Evolutionary conservation across 345 rosid species (phyloP), one percentile per base, ranked within the genome.

Genomic region (Moricandia moricandioides): DNA sequence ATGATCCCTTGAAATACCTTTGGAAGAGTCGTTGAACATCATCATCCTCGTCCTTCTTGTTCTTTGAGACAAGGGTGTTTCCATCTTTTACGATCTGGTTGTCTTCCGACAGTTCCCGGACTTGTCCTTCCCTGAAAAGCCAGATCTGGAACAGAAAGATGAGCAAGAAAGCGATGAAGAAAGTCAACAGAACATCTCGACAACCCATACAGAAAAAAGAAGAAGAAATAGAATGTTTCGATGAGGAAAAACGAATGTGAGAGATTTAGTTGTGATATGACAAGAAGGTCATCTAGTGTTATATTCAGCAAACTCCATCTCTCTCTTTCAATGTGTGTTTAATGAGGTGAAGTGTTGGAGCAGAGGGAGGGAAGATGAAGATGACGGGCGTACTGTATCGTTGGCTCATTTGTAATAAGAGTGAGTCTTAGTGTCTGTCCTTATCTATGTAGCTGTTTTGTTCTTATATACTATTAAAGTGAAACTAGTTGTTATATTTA

Each of bases 1-100:
- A 88, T 87, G 40, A 51, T 82, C 80, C 81, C 57, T 72, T 78
- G 64, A 71, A 71, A 14, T 78, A 78, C 51, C 54, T 78, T 17
- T 78, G 76, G 34, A 58, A 43, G 71, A 77, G 80, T 7, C 75
- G 71, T 70, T 70, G 64, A 35, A 65, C 81, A 78, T 78, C 81
- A 78, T 78, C 73, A 0, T 66, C 76, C 1, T 72, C 47, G 39
- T 67, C 54, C 26, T 61, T 51, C 51, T 67, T 71, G 64, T 72
- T 67, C 65, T 49, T 67, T 55, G 67, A 35, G 30, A 4, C 40
- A 24, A 77, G 67, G 54, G 54, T 27, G 11, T 30, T 68, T 30
- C 13, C 37, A 56, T 72, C 69, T 49, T 62, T 73, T 61, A 18
- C n/a, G 0, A 12, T 31, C 30, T 66, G 77, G 26, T 37, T 62